Evolutionary conservation across 257 asterid species (phyloP), one percentile per base, ranked within the genome.

Genomic region (Solanum ossicruentum): DNA sequence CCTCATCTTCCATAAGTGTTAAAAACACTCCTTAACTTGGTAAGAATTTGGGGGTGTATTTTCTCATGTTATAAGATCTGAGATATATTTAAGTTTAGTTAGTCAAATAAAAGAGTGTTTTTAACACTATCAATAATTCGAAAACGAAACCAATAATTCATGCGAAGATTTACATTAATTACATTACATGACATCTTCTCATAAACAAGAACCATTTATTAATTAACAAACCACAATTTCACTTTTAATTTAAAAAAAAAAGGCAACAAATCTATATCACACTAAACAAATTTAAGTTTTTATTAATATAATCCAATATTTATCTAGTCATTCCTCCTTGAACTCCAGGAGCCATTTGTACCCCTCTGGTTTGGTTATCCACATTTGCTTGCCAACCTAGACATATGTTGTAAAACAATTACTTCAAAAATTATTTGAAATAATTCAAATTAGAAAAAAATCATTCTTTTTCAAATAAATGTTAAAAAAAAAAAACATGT

Each of bases 361-460:
- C 52, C 49, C 75, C 85, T 11, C 3, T 51, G 57, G 26, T 81
- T 26, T 81, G 82, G 54, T 12, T 87, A 47, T 87, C 86, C 86
- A 81, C 32, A 65, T 81, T 87, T 56, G 51, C 86, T 2, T 81
- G 66, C 87, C 89, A 87, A 21, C 89, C 87, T 87, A 47, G 39
- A 45, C 15, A 57, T 36, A 72, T 72, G 45, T 66, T 45, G 58
- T 72, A 12, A 72, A 72, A 28, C 65, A 21, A 28, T 28, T 28
- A 28, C 32, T 28, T 28, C 20, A n/a, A 72, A 12, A n/a, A n/a
- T 7, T 1, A 45, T 28, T 28, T 28, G 3, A 39, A 0, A 6
- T 0, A 5, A 7, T 70, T 18, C 10, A 1, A n/a, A 28, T 28
- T 28, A 28, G 32, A 28, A 28, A 28, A 28, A 28, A 2, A 2